These are phyloP conservation scores for Candida krabiensis DNA, from an alignment of 805 yeast genomes.

Conservation along the genomic window DNA sequence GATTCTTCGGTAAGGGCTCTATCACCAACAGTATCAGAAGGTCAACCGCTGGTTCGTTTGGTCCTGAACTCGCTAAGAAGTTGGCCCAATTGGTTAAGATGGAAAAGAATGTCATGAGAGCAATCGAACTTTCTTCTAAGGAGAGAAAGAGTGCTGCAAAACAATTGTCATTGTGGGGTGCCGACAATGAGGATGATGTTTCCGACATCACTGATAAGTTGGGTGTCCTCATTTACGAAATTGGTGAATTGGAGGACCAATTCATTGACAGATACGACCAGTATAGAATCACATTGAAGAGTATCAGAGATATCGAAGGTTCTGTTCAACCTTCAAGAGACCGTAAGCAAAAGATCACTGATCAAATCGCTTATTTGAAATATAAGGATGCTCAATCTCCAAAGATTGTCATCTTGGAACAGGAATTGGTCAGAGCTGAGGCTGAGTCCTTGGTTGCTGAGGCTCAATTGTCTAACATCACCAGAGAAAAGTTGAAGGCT, in stretches of 20 bases:
- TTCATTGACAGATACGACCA: conserved; percentile 85
- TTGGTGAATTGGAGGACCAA: conserved; percentile 85
- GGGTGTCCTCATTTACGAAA: conserved; percentile 78
- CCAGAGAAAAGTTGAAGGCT: conserved; percentile 83
- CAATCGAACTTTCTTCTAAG: conserved; percentile 72
- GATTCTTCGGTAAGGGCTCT: conserved; percentile 86
- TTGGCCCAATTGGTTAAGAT: conserved; percentile 72
- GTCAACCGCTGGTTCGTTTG: conserved; percentile 74
- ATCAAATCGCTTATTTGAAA: conserved; percentile 79
- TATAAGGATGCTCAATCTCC: conserved; percentile 85
- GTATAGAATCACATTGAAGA: conserved; percentile 78
- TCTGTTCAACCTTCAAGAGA: conserved; percentile 88
- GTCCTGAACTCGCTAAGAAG: conserved; percentile 78
- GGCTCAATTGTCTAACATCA: conserved; percentile 85
- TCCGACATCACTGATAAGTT: conserved; percentile 84
- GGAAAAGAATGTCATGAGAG: conserved; percentile 79
- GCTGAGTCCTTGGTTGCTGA: conserved; percentile 91
- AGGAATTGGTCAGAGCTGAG: conserved; percentile 87
- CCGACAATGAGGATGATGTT: conserved; percentile 81
- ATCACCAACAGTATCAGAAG: conserved; percentile 51
- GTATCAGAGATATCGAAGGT: conserved; percentile 80
- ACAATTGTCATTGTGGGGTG: conserved; percentile 85
- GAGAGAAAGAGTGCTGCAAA: conserved; percentile 82
- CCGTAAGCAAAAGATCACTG: conserved; percentile 81
- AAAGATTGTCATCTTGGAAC: conserved; percentile 79